Evolutionary conservation across 176 grass and related monocot genomes (phyloP).

Genomic region (Dendrocalamus sinicus): DNA sequence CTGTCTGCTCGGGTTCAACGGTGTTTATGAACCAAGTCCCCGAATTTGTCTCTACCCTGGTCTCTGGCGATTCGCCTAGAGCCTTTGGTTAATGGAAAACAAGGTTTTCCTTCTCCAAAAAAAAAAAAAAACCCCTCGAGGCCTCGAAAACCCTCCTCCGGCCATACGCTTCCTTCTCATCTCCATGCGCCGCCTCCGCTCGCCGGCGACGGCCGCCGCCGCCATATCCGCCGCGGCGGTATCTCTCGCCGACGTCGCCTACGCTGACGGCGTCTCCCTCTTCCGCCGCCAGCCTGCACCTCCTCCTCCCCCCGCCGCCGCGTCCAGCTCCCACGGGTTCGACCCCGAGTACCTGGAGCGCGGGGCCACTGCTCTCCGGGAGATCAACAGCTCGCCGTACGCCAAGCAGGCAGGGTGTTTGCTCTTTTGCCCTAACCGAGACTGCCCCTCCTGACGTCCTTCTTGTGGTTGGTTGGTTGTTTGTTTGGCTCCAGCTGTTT

Average conservation of each 20-base stretch:
- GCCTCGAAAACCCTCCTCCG: slow-evolving; percentile 44
- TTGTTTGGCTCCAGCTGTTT: slow-evolving; percentile 64
- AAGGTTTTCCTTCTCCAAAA: no score
- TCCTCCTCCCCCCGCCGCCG: background rate
- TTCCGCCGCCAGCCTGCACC: slow-evolving; percentile 51
- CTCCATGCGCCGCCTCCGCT: slow-evolving; percentile 54
- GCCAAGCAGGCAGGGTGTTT: slow-evolving; percentile 78
- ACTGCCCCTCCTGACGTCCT: slow-evolving; percentile 13
- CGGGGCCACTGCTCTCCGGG: slow-evolving; percentile 59
- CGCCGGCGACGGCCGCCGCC: slow-evolving; percentile 40
- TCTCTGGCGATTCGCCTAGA: no score
- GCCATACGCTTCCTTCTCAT: slow-evolving; percentile 11
- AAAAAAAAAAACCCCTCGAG: slow-evolving; percentile 51
- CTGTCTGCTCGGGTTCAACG: no score
- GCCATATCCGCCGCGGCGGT: slow-evolving; percentile 31
- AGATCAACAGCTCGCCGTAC: slow-evolving; percentile 76
- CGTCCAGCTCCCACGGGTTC: slow-evolving; percentile 50
- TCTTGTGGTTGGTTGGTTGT: background rate
- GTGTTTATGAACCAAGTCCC: no score
- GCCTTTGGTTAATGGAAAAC: no score
- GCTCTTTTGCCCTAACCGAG: slow-evolving; percentile 32
- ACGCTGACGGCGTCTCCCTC: slow-evolving; percentile 72
- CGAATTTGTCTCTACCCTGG: no score
- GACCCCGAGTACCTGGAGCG: slow-evolving; percentile 76
- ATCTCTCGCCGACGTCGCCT: slow-evolving; percentile 50